Percentiles rank a stretch among this genome's conserved stretches.
Evolutionary conservation across 495 filamentous ascomycete genomes (phyloP).

Genomic region (Cercophora newfieldiana): DNA sequence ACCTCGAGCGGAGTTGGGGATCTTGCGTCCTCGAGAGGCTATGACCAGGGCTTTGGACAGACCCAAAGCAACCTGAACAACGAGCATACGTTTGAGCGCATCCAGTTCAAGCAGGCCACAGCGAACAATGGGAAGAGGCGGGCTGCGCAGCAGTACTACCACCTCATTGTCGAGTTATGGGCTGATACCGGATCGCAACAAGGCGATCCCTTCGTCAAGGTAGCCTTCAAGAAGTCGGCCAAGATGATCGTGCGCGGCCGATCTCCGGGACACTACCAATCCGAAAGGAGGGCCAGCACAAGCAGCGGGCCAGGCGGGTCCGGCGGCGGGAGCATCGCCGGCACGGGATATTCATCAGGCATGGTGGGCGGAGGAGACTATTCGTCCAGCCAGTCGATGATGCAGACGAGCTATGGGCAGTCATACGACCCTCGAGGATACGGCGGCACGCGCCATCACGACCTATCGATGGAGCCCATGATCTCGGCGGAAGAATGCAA

Average conservation of each 20-base stretch:
- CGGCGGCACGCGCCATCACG: conserved; percentile 42
- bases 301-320: conserved; percentile 71
- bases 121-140: conserved; percentile 94
- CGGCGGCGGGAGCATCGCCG: conserved; percentile 50
- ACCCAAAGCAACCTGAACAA: conserved; percentile 45
- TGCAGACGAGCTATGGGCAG: conserved; percentile 30
- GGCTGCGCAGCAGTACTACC: conserved; percentile 92
- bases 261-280: conserved; percentile 90
- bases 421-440: conserved; percentile 44
- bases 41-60: conserved; percentile 43
- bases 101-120: conserved; percentile 95
- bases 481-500: conserved; percentile 50
- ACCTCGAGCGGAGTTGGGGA: conserved; percentile 31
- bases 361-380: conserved; percentile 41
- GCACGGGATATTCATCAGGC: conserved; percentile 44
- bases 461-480: conserved; percentile 43
- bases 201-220: conserved; percentile 64
- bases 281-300: conserved; percentile 71
- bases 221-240: conserved; percentile 76
- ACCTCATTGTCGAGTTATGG: conserved; percentile 85
- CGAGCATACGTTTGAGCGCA: conserved; percentile 81
- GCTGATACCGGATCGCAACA: conserved; percentile 63
- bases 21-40: conserved; percentile 41
- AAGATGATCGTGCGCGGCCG: conserved; percentile 93
- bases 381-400: conserved; percentile 33